Base-by-base conservation (phyloP, 257 asterid species). In the Asclepias syriaca region DNA sequence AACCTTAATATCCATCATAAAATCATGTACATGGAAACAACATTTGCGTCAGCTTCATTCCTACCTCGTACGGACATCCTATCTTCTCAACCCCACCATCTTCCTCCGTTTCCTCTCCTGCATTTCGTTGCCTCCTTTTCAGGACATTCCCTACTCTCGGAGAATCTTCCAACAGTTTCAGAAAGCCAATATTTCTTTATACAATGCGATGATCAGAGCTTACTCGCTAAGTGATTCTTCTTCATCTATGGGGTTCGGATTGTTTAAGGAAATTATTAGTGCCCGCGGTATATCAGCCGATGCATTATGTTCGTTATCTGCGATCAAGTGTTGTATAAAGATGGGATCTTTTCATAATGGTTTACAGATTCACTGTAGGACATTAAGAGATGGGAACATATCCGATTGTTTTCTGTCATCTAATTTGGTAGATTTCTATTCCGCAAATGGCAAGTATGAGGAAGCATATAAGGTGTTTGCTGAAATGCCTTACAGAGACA, bases 371-470 rank as follows among this genome's bases (percentile, higher is more conserved):
- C 98, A 93, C 64, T 79, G 85, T 0, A 81, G 75, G 77, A 75
- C 88, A 50, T 78, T 85, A 83, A 89, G 78, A 77, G 83, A 80
- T 29, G 98, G 98, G 63, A 73, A 65, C 76, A 59, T 63, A 10
- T 75, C 85, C 7, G 97, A 93, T 74, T 73, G 73, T 65, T 69
- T 81, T 70, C 67, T 91, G 77, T 37, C 81, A 69, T 91, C 97
- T 18, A 77, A 91, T 1, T 79, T 93, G 87, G 84, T 91, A 94
- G 91, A 84, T 72, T 82, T 93, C 53, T 93, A 93, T 60, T 89
- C 98, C 0, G 50, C 65, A 27, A 74, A 80, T 65, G 84, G 67
- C 66, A 81, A 73, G 71, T 82, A 80, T 3, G 48, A 9, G 0
- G 93, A 88, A 10, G 95, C 90, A 1, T 76, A 81, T 58, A 81